Evolutionary conservation across 805 yeast species (phyloP), one percentile per base, ranked within the genome.

Genomic region (Cyberlindnera mrakii): DNA sequence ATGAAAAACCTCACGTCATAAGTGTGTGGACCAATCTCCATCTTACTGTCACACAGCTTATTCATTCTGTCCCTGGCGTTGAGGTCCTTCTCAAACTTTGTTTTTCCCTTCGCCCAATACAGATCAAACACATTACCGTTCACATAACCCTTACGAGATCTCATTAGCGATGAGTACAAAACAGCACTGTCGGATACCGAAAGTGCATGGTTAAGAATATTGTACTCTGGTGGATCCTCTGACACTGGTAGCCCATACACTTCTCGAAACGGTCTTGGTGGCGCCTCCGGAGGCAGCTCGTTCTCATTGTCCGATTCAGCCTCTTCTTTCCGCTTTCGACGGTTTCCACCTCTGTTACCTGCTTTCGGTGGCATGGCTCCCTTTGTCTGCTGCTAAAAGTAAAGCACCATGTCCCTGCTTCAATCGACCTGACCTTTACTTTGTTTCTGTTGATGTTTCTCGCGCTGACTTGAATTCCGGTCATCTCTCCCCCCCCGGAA

Each of bases 11-110:
- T 68, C 2, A 84, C 73, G 33, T 81, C 87, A 63, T 87, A 87
- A 0, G 68, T 63, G 63, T 91, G 99, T 0, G 96, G 96, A 0
- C 97, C 98, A 18, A 84, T 71, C 10, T 71, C 68, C 64, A 89
- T 63, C 2, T 68, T 65, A 47, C 90, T 79, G 52, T 90, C 96
- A 52, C 91, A 78, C 44, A 93, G 66, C 58, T 88, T 89, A 46
- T 88, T 82, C 96, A 90, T 89, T 43, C 80, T 80, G 50, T 91
- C 97, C 53, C 95, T 68, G 5, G 85, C 82, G 57, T 76, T 78
- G n/a, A 58, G 62, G 43, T 69, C 72, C 47, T 69, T 59, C 43
- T 64, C 59, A 25, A 63, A 46, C 64, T 62, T 42, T 60, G 71
- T 41, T 67, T 71, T 41, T 39, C 82, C 84, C 47, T 84, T 78